phyloP scores from a whole-genome alignment of 2,329 filamentous ascomycete species.

The Colletotrichum noveboracense region DNA sequence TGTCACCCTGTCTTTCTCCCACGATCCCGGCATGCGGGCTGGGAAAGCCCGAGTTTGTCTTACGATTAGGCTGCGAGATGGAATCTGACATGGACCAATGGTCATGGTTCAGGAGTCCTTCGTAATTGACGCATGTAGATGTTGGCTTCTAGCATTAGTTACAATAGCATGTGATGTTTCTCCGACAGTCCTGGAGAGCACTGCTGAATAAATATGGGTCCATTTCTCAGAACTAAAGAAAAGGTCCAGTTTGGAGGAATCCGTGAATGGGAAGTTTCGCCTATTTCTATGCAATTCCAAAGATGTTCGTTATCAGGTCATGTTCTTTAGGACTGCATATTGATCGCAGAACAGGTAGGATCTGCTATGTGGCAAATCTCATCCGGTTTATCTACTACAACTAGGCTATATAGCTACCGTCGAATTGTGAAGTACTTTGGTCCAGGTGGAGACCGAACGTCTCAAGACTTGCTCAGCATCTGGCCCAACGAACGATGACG shows the following conservation, averaged over 20 bases:
- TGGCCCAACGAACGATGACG: neutral
- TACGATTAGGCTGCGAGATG: neutral
- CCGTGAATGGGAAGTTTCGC: neutral
- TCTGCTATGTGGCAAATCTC: neutral
- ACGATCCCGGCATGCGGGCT: neutral
- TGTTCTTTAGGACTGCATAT: rapidly evolving
- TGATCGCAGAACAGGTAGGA: neutral
- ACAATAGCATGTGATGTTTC: neutral
- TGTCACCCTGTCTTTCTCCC: neutral
- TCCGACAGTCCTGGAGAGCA: no score
- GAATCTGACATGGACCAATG: neutral
- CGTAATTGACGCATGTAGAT: neutral
- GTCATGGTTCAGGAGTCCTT: neutral
- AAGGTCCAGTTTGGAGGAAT: neutral
- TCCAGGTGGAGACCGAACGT: neutral
- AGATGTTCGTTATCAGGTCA: neutral
- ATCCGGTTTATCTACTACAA: neutral
- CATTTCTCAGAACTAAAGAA: neutral
- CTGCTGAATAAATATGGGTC: neutral
- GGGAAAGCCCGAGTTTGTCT: neutral
- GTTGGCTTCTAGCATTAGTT: rapidly evolving
- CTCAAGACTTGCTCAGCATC: neutral
- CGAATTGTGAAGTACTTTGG: neutral
- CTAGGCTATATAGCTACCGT: neutral
- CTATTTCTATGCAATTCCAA: neutral